Conservation (phyloP, 176 grass and related monocot species). For the Poa annua region DNA sequence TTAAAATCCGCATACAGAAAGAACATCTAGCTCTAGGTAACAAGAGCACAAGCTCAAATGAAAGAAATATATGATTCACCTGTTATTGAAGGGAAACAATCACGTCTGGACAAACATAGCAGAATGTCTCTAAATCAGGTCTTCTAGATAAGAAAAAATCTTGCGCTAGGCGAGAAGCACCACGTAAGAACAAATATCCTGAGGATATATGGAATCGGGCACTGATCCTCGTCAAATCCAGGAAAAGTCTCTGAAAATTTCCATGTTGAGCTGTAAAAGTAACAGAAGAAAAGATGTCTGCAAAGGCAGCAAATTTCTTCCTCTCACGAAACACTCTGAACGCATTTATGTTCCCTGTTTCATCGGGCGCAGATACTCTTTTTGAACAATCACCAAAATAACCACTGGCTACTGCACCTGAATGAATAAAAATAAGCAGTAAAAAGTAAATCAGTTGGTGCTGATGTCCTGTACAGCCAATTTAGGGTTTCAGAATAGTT, state of each 20-base stretch:
- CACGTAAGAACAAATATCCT: conserved; percentile 72
- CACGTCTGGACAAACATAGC: conserved; percentile 76
- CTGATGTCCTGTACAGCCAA: neutral
- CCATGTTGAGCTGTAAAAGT: conserved; percentile 79
- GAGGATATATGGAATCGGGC: conserved; percentile 70
- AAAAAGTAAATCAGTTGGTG: conserved; percentile 31
- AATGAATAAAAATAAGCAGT: conserved; percentile 28
- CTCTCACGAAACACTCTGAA: conserved; percentile 51
- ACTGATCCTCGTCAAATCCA: conserved; percentile 79
- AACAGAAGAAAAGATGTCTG: conserved; percentile 83
- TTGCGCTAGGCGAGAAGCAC: no score
- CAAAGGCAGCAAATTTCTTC: conserved; percentile 62
- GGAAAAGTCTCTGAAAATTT: conserved; percentile 89
- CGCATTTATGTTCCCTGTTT: conserved; percentile 44
- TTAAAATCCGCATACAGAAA: neutral
- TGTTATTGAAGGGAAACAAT: conserved; percentile 86
- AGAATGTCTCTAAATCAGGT: conserved; percentile 63
- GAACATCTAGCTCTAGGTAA: conserved; percentile 31
- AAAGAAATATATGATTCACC: conserved; percentile 52
- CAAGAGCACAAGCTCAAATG: conserved; percentile 16
- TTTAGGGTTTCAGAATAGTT: conserved; percentile 14
- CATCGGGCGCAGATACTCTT: conserved; percentile 40
- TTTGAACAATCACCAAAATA: conserved; percentile 69
- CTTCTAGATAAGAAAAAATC: conserved; percentile 67
- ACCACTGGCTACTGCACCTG: conserved; percentile 82